Conservation (phyloP, 2,329 filamentous ascomycete genomes). For the Ceratocystis cacaofunesta region DNA sequence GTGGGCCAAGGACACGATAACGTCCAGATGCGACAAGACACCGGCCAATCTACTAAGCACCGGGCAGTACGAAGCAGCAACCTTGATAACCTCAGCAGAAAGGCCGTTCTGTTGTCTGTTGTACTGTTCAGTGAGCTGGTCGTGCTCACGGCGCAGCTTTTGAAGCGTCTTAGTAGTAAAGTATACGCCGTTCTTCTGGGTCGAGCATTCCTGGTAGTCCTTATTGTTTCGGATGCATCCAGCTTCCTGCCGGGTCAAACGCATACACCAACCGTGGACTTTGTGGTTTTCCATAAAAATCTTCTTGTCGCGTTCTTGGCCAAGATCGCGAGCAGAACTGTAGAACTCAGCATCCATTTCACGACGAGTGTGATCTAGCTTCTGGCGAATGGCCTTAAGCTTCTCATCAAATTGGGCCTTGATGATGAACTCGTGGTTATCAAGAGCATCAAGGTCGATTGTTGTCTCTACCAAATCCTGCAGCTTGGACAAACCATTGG, state of each 20-base stretch:
- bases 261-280: slow-evolving; percentile 92
- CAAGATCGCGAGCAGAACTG: slow-evolving; percentile 62
- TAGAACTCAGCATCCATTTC: slow-evolving; percentile 75
- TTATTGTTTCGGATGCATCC: slow-evolving; percentile 85
- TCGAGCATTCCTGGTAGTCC: slow-evolving; percentile 85
- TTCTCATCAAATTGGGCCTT: slow-evolving; percentile 94
- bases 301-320: slow-evolving; percentile 94
- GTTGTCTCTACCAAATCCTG: slow-evolving; percentile 99
- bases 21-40: slow-evolving; percentile 83
- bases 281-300: slow-evolving; percentile 94
- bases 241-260: slow-evolving; percentile 79
- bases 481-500: slow-evolving; percentile 66
- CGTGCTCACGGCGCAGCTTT: slow-evolving; percentile 71
- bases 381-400: slow-evolving; percentile 74
- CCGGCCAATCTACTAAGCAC: slow-evolving; percentile 80
- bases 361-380: slow-evolving; percentile 67
- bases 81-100: slow-evolving; percentile 80
- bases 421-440: slow-evolving; percentile 97
- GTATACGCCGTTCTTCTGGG: slow-evolving; percentile 97
- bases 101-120: slow-evolving; percentile 85
- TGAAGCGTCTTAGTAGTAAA: slow-evolving; percentile 81
- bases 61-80: slow-evolving; percentile 87
- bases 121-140: slow-evolving; percentile 87
- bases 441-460: slow-evolving; percentile 84
- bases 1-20: slow-evolving; percentile 87